A percentile compares a stretch with the other conserved stretches of the same genome.
phyloP scores from a whole-genome alignment of 1,284 basidiomycete species.

The Cryptococcus jaspeensis region DNA sequence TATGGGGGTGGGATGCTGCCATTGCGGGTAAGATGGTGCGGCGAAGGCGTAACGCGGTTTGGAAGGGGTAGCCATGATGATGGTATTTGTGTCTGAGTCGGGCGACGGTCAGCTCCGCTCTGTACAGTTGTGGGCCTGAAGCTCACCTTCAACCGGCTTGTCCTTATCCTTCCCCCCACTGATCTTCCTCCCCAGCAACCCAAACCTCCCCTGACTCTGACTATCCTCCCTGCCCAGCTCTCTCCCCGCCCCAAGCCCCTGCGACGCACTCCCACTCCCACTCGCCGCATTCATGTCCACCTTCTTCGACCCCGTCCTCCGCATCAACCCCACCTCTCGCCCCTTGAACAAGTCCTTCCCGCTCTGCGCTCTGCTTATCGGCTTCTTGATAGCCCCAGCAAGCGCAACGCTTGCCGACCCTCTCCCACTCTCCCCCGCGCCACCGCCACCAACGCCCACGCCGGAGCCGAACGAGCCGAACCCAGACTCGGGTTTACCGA shows the following conservation, averaged over 20 bases:
- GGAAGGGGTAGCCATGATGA: conserved; percentile 43
- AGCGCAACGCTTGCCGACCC: neutral
- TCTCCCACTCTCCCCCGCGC: neutral
- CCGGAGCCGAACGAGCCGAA: too few relatives aligned
- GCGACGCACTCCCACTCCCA: too few relatives aligned
- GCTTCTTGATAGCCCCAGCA: conserved; percentile 13
- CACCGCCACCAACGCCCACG: too few relatives aligned
- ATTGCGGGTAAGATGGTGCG: neutral
- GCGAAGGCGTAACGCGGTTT: conserved; percentile 25
- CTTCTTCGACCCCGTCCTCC: conserved; percentile 21
- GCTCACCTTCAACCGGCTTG: neutral
- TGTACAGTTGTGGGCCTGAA: neutral
- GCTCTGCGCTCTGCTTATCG: conserved; percentile 33
- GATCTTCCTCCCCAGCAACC: conserved; percentile 32
- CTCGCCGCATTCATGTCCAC: neutral
- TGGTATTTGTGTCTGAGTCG: conserved; percentile 18
- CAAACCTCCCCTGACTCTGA: conserved; percentile 10
- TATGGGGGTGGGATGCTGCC: conserved; percentile 38
- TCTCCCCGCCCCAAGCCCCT: conserved; percentile 6
- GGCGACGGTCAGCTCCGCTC: neutral
- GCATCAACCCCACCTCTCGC: conserved; percentile 32
- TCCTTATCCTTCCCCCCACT: conserved; percentile 20
- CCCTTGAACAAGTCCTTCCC: conserved; percentile 42
- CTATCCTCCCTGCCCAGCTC: conserved; percentile 19
- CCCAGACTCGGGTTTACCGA: neutral